phyloP scores from a whole-genome alignment of 2,329 filamentous ascomycete species.

The Aspergillus fumigatiaffinis region DNA sequence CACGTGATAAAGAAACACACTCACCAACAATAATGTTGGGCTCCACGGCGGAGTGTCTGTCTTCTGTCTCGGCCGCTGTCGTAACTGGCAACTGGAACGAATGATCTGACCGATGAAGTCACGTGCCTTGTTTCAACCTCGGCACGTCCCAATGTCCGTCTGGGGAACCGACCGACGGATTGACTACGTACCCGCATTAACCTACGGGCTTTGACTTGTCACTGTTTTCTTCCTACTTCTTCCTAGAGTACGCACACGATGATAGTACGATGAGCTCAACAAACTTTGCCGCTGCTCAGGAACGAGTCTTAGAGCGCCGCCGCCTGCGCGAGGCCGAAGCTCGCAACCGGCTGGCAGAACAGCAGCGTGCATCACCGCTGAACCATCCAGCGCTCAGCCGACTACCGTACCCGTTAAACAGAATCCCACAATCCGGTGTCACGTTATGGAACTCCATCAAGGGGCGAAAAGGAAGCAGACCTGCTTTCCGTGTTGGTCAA shows the following conservation, averaged over 20 bases:
- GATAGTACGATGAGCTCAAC: conserved; percentile 50
- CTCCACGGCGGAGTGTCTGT: background rate
- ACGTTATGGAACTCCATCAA: conserved; percentile 65
- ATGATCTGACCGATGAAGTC: background rate
- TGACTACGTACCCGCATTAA: background rate
- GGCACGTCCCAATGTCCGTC: conserved; percentile 11
- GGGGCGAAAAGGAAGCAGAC: conserved; percentile 72
- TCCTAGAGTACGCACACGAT: conserved; percentile 22
- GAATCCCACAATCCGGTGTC: conserved; percentile 44
- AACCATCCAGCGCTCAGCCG: conserved; percentile 54
- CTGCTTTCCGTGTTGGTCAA: conserved; percentile 89
- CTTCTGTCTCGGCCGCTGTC: background rate
- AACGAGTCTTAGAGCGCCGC: conserved; percentile 77
- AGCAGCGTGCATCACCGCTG: conserved; percentile 45
- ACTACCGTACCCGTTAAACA: conserved; percentile 61
- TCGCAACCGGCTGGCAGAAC: conserved; percentile 50
- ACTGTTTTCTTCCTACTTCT: background rate
- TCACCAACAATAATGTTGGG: background rate
- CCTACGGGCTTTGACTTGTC: conserved; percentile 8
- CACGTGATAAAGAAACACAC: background rate
- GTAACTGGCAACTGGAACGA: background rate
- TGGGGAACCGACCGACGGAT: conserved; percentile 16
- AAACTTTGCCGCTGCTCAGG: conserved; percentile 85
- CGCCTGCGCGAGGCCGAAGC: conserved; percentile 67
- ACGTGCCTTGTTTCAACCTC: conserved; percentile 14